A percentile compares a stretch with the other conserved stretches of the same genome.
Evolutionary conservation across 2,329 filamentous ascomycete species (phyloP).

Genomic region (Hansfordia pulvinata): DNA sequence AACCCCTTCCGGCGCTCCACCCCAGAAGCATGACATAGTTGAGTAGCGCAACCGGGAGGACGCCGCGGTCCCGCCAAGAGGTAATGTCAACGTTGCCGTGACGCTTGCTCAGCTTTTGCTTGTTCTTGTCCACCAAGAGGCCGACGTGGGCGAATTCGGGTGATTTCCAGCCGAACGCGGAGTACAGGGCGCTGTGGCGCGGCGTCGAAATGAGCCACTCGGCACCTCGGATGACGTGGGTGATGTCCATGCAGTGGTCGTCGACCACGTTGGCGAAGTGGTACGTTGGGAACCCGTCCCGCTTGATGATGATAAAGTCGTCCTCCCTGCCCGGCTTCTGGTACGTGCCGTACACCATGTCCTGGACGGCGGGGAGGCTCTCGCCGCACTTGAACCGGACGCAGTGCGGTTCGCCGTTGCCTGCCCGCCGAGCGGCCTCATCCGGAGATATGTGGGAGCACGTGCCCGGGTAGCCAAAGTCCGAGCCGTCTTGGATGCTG

Average conservation of each 20-base stretch:
- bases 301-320: constrained; percentile 83
- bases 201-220: constrained; percentile 97
- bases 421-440: constrained; percentile 59
- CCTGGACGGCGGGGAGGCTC: constrained; percentile 50
- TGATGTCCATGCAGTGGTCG: constrained; percentile 90
- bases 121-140: constrained; percentile 53
- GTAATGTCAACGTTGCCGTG: constrained; percentile 40
- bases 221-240: constrained; percentile 83
- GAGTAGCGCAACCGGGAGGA: constrained; percentile 36
- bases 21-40: constrained; percentile 82
- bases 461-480: constrained; percentile 41
- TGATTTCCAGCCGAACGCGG: constrained; percentile 61
- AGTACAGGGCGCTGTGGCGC: constrained; percentile 55
- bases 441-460: constrained; percentile 54
- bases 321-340: constrained; percentile 45
- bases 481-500: constrained; percentile 36
- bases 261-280: constrained; percentile 96
- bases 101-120: constrained; percentile 78
- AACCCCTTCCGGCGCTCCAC: constrained; percentile 46
- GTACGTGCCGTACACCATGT: constrained; percentile 67
- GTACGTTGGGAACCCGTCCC: constrained; percentile 87
- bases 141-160: constrained; percentile 73
- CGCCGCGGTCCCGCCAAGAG: constrained; percentile 31
- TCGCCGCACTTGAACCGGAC: constrained; percentile 60
- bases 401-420: constrained; percentile 57